These are phyloP conservation scores for Arachnomyces sp. DNA, from an alignment of 2,329 filamentous ascomycete species.

Conservation along the genomic window DNA sequence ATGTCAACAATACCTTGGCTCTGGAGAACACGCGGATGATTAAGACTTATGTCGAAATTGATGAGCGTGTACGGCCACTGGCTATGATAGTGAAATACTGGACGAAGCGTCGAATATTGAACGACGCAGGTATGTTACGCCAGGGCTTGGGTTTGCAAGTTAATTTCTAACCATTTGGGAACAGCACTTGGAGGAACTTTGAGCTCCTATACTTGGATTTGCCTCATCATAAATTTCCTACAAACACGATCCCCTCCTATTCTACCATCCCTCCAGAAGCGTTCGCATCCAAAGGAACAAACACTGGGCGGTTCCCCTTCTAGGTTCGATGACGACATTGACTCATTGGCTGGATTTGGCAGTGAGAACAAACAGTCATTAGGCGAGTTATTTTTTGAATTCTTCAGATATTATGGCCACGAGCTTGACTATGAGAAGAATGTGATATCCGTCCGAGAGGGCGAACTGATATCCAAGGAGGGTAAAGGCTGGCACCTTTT, in stretches of 20 bases:
- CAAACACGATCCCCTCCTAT: constrained; percentile 80
- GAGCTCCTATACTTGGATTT: constrained; percentile 99
- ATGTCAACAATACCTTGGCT: constrained; percentile 93
- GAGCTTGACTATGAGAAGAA: constrained; percentile 83
- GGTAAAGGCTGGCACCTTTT: constrained; percentile 83
- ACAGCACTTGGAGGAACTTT: constrained; percentile 84
- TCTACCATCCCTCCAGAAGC: constrained; percentile 75
- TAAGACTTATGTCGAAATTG: constrained; percentile 89
- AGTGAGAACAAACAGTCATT: constrained; percentile 71
- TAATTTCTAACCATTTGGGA: background rate
- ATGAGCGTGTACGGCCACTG: constrained; percentile 79
- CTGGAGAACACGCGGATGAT: constrained; percentile 98
- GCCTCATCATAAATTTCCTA: constrained; percentile 92
- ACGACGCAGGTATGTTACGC: constrained; percentile 74
- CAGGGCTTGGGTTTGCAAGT: no score
- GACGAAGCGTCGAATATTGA: constrained; percentile 86
- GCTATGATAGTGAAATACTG: constrained; percentile 98
- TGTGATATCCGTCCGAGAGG: constrained; percentile 77
- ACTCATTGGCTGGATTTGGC: constrained; percentile 66
- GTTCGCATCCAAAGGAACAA: constrained; percentile 43
- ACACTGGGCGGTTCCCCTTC: constrained; percentile 60
- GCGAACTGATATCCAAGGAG: constrained; percentile 67
- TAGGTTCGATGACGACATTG: constrained; percentile 77
- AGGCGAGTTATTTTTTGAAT: constrained; percentile 84
- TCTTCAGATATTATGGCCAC: constrained; percentile 91